phyloP scores from a whole-genome alignment of 2,329 filamentous ascomycete genomes.

The Monosporascus sp. region DNA sequence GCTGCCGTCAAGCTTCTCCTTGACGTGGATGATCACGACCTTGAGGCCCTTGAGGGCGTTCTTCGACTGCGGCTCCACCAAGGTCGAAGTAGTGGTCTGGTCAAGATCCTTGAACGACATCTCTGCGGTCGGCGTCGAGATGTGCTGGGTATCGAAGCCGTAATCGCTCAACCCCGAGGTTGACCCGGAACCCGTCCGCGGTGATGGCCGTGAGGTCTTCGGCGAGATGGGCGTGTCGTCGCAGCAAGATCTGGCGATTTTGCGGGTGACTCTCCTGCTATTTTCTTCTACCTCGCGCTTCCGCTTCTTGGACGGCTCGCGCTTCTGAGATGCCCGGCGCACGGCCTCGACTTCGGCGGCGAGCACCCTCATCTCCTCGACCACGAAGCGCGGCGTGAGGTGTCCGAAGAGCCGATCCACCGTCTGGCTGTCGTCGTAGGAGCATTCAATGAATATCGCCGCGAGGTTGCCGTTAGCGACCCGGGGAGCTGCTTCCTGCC shows the following conservation, averaged over 20 bases:
- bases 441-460: conserved; percentile 93
- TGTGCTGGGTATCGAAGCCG: conserved; percentile 33
- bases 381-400: conserved; percentile 74
- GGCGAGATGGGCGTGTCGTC: conserved; percentile 48
- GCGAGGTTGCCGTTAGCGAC: conserved; percentile 65
- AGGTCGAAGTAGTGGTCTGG: conserved; percentile 1
- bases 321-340: conserved; percentile 35
- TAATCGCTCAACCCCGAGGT: conserved; percentile 10
- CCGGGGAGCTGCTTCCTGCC: conserved; percentile 84
- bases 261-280: conserved; percentile 7
- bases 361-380: conserved; percentile 69
- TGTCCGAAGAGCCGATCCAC: conserved; percentile 83
- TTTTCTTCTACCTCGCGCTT: conserved; percentile 48
- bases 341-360: conserved; percentile 63
- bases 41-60: conserved; percentile 64
- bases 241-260: conserved; percentile 9
- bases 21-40: conserved; percentile 88
- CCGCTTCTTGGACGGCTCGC: conserved; percentile 53
- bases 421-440: conserved; percentile 75
- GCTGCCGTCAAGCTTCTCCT: conserved; percentile 75
- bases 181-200: conserved; percentile 17
- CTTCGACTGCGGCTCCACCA: conserved; percentile 17
- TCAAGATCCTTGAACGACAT: conserved; percentile 36
- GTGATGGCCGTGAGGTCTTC: conserved; percentile 36
- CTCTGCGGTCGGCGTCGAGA: conserved; percentile 43